Conservation (phyloP, 345 rosid species). For the Brassica napus region Da-Ae NC_063436.1:6124001-6124500, state of each 20-base stretch:
- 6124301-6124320: constrained; percentile 9
- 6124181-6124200: constrained; percentile 67
- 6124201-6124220: constrained; percentile 80
- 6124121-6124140: background rate
- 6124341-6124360: background rate
- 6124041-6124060: background rate
- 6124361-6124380: constrained; percentile 7
- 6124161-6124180: constrained; percentile 74
- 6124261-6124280: constrained; percentile 18
- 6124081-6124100: background rate
- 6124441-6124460: constrained; percentile 1
- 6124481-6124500: background rate
- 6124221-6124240: constrained; percentile 59
- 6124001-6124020: constrained; percentile 84
- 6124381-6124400: constrained; percentile 5
- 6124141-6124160: constrained; percentile 72
- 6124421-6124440: background rate
- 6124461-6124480: background rate
- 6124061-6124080: background rate
- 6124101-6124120: constrained; percentile 1
- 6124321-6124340: constrained; percentile 17
- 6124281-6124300: background rate
- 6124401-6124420: background rate
- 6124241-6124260: constrained; percentile 28
- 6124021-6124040: constrained; percentile 57